Evolutionary conservation across 2,329 filamentous ascomycete genomes (phyloP).

Genomic region (Pseudogymnoascus pannorum): DNA sequence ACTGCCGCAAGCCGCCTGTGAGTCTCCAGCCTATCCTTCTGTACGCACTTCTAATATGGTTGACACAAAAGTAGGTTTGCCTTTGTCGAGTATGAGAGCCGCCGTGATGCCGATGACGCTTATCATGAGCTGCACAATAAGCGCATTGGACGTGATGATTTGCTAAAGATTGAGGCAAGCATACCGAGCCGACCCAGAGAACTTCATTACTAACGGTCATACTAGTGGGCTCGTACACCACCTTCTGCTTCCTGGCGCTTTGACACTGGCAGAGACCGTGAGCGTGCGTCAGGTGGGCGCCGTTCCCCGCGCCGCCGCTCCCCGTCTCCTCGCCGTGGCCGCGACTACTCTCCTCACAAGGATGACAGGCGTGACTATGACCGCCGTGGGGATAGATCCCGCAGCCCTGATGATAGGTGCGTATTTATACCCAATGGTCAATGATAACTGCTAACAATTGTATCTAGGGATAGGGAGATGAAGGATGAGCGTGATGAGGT

Average conservation of each 20-base stretch:
- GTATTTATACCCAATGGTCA: constrained; percentile 8
- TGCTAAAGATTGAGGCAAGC: constrained; percentile 92
- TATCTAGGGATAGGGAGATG: constrained; percentile 35
- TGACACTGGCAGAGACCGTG: constrained; percentile 78
- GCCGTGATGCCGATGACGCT: constrained; percentile 95
- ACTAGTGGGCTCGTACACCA: constrained; percentile 92
- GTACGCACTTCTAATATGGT: constrained; percentile 27
- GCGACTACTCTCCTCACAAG: constrained; percentile 79
- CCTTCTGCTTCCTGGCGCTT: constrained; percentile 98
- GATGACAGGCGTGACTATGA: constrained; percentile 77
- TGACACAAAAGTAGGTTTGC: constrained; percentile 62
- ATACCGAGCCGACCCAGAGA: constrained; percentile 9
- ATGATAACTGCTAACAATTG: not conserved
- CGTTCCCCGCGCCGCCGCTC: constrained; percentile 59
- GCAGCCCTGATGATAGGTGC: constrained; percentile 59
- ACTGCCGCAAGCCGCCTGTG: constrained; percentile 92
- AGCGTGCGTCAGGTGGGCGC: constrained; percentile 44
- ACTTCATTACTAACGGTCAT: not conserved
- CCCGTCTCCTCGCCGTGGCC: constrained; percentile 47
- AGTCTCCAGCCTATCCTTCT: constrained; percentile 38
- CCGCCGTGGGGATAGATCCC: constrained; percentile 65
- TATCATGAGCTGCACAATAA: constrained; percentile 99
- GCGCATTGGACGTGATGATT: constrained; percentile 88
- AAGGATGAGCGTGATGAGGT: constrained; percentile 56
- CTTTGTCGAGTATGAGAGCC: constrained; percentile 98